Conservation (phyloP, 2,329 filamentous ascomycete species). For the Cordyceps javanica region DNA sequence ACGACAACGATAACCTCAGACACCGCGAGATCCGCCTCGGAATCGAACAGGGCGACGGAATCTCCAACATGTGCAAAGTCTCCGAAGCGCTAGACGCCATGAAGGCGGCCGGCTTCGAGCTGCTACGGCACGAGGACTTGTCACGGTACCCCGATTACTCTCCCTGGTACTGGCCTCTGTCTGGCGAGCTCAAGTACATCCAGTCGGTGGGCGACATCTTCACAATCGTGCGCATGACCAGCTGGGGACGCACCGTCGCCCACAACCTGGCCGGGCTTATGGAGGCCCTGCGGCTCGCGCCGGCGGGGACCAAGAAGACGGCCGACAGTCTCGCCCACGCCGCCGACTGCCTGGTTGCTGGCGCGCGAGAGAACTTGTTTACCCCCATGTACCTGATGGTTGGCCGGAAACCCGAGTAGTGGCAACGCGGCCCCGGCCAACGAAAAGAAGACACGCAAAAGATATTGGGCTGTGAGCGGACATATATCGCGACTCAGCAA, state of each 20-base stretch:
- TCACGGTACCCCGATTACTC: constrained; percentile 43
- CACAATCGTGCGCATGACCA: constrained; percentile 79
- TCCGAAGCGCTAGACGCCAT: constrained; percentile 73
- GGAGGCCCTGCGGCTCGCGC: constrained; percentile 65
- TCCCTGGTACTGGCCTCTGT: constrained; percentile 88
- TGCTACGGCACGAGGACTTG: constrained; percentile 53
- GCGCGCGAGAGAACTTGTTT: constrained; percentile 77
- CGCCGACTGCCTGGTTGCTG: constrained; percentile 74
- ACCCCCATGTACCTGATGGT: constrained; percentile 96
- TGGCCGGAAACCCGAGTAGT: constrained; percentile 61
- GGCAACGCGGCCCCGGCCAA: too few relatives aligned
- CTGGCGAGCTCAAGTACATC: constrained; percentile 80
- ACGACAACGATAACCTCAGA: constrained; percentile 79
- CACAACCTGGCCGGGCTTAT: constrained; percentile 68
- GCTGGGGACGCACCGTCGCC: constrained; percentile 61
- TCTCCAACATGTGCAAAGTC: constrained; percentile 85
- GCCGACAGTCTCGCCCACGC: constrained; percentile 73
- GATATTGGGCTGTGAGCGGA: too few relatives aligned
- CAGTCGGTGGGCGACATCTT: constrained; percentile 67
- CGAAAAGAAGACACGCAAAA: too few relatives aligned
- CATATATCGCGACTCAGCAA: too few relatives aligned
- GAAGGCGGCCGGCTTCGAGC: constrained; percentile 73
- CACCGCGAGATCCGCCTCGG: constrained; percentile 88
- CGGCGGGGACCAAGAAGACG: constrained; percentile 79
- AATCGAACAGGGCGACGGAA: constrained; percentile 93